Evolutionary conservation across 2,329 filamentous ascomycete genomes (phyloP).

Genomic region (Chaetomium globosum): DNA sequence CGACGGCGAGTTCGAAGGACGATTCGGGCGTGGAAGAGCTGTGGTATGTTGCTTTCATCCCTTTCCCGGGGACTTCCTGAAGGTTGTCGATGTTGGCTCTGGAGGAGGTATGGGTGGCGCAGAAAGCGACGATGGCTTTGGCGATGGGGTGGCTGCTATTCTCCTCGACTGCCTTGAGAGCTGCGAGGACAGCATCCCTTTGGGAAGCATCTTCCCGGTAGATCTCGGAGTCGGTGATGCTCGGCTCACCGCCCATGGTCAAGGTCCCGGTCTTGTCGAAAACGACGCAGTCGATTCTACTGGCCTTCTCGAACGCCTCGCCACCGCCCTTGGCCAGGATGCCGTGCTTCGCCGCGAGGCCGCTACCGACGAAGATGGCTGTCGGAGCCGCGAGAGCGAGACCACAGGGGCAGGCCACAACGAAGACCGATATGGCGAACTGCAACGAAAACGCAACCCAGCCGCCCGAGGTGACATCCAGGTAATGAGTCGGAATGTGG

Average conservation of each 20-base stretch:
- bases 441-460: conserved; percentile 75
- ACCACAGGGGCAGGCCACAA: conserved; percentile 83
- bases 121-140: conserved; percentile 68
- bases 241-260: conserved; percentile 71
- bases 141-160: conserved; percentile 76
- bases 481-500: conserved; percentile 58
- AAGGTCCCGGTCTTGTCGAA: conserved; percentile 90
- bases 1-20: conserved; percentile 62
- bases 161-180: conserved; percentile 65
- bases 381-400: conserved; percentile 84
- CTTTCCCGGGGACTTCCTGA: conserved; percentile 71
- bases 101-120: conserved; percentile 45
- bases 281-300: conserved; percentile 73
- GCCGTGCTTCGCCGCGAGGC: conserved; percentile 75
- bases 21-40: conserved; percentile 38
- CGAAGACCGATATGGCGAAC: conserved; percentile 84
- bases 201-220: conserved; percentile 43
- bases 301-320: conserved; percentile 83
- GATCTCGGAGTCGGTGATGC: conserved; percentile 60
- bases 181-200: conserved; percentile 49
- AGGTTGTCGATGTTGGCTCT: conserved; percentile 47
- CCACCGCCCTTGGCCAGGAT: conserved; percentile 84
- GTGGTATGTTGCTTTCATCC: conserved; percentile 62
- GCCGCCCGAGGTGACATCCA: conserved; percentile 59
- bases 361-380: conserved; percentile 80